Evolutionary conservation across 768 basidiomycete species (phyloP).

Genomic region (Naganishia vishniacii): DNA sequence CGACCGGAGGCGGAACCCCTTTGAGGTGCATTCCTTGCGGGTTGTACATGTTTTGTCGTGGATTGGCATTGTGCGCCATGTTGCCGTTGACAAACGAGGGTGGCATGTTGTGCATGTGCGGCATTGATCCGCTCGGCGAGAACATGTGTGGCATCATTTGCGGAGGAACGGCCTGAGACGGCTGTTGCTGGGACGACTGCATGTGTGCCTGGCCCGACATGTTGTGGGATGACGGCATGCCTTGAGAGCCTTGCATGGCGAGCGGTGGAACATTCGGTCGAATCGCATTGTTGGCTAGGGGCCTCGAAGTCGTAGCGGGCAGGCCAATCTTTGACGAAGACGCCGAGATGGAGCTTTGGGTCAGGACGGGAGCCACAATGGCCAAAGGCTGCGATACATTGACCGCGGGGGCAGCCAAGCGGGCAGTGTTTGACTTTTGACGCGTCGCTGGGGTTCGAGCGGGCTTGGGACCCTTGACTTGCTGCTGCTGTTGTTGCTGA

Average conservation of each 20-base stretch:
- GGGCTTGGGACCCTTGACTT: conserved; percentile 7
- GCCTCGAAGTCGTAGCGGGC: background rate
- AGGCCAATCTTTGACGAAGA: background rate
- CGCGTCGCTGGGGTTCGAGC: background rate
- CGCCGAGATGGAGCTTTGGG: conserved; percentile 15
- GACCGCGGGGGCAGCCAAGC: conserved; percentile 24
- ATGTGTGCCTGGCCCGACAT: background rate
- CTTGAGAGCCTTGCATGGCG: conserved; percentile 6
- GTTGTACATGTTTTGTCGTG: conserved; percentile 14
- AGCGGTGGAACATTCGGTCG: conserved; percentile 8
- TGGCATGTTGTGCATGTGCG: conserved; percentile 18
- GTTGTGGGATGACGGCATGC: background rate
- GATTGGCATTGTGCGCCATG: conserved; percentile 7
- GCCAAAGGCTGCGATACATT: conserved; percentile 23
- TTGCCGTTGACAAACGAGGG: conserved; percentile 15
- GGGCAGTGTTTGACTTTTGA: conserved; percentile 6
- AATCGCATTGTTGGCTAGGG: conserved; percentile 9
- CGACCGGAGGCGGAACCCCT: background rate
- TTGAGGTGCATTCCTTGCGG: conserved; percentile 17
- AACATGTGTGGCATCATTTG: conserved; percentile 20
- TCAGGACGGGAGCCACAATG: conserved; percentile 18
- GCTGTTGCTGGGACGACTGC: background rate
- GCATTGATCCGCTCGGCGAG: conserved; percentile 1
- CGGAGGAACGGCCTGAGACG: background rate
- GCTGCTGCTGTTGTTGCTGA: conserved; percentile 18